Percentiles rank a stretch among this genome's conserved stretches.
Conservation (phyloP, 495 filamentous ascomycete genomes). For the Extremus antarcticus region DNA sequence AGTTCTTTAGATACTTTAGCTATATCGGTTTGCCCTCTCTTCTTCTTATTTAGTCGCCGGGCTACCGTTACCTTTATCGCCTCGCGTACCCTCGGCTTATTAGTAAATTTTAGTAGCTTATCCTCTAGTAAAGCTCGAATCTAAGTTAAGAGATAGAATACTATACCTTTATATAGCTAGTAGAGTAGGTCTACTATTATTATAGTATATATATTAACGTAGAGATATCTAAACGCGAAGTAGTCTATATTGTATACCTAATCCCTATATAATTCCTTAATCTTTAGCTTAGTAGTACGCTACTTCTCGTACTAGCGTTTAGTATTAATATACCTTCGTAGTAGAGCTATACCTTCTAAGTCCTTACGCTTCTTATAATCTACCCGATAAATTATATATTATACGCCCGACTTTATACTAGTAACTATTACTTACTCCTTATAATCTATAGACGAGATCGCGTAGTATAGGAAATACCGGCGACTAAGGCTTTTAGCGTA, state of each 20-base stretch:
- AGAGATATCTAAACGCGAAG: not conserved
- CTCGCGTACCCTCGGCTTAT: too few species aligned
- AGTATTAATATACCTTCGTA: not conserved
- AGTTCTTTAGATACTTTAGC: not conserved
- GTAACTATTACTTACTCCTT: not conserved
- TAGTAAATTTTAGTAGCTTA: not conserved
- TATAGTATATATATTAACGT: not conserved
- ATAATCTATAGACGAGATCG: not conserved
- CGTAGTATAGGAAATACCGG: not conserved
- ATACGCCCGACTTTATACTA: not conserved
- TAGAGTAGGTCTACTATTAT: conserved; percentile 1
- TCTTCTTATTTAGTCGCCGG: too few species aligned
- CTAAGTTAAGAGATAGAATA: not conserved
- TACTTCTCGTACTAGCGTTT: not conserved
- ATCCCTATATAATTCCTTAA: not conserved
- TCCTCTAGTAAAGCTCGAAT: not conserved
- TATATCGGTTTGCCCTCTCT: too few species aligned
- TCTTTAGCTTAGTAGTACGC: not conserved
- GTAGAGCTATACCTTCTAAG: not conserved
- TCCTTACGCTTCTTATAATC: not conserved
- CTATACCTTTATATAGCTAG: not conserved
- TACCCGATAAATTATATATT: not conserved
- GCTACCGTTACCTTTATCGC: too few species aligned
- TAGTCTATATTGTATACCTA: not conserved
- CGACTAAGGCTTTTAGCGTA: too few species aligned